Percentiles rank a stretch among this genome's conserved stretches.
Conservation (phyloP, 116 monocot species). For the Zostera marina region DNA sequence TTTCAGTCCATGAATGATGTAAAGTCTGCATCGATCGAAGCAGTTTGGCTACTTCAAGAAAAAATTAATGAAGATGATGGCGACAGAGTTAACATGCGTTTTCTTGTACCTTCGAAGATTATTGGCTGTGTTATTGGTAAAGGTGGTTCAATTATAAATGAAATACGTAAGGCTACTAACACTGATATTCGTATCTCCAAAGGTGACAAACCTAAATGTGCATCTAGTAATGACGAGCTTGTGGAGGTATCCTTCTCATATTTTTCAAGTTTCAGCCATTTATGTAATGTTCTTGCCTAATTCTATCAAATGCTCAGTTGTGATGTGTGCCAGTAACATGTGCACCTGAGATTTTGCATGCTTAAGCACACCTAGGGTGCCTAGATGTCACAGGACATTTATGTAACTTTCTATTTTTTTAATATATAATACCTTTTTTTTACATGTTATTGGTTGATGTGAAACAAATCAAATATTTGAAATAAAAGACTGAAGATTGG, state of each 20-base stretch:
- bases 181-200: constrained; percentile 72
- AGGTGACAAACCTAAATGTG: constrained; percentile 59
- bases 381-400: too few species aligned
- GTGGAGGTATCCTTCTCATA: constrained; percentile 39
- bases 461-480: too few species aligned
- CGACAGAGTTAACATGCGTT: constrained; percentile 40
- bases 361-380: too few species aligned
- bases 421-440: too few species aligned
- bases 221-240: constrained; percentile 53
- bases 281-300: background rate
- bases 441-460: too few species aligned
- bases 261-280: background rate
- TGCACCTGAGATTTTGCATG: too few species aligned
- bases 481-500: too few species aligned
- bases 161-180: constrained; percentile 69
- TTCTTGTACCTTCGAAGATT: constrained; percentile 67
- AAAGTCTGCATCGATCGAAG: constrained; percentile 74
- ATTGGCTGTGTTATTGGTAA: constrained; percentile 92
- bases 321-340: too few species aligned
- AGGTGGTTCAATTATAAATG: constrained; percentile 72
- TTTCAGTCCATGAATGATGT: constrained; percentile 49
- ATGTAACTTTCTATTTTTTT: too few species aligned
- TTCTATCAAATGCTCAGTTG: too few species aligned
- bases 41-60: constrained; percentile 64
- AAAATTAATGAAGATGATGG: constrained; percentile 80